Base-by-base conservation (phyloP, 2,329 filamentous ascomycete genomes). In the Sclerotinia trifoliorum region DNA sequence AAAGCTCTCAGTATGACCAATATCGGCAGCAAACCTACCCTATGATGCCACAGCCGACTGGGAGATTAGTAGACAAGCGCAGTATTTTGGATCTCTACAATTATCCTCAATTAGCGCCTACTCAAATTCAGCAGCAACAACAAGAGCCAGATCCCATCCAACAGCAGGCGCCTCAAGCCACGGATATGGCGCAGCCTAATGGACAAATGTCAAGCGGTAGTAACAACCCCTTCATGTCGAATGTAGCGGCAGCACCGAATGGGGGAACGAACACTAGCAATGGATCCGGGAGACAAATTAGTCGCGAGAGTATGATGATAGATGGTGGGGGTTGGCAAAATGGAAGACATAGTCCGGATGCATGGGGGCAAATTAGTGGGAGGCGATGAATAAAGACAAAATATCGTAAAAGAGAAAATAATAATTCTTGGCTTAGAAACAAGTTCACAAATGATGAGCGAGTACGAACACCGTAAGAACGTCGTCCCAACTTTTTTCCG, bases 1-100 rank as follows among this genome's bases (percentile, higher is more conserved):
- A 77, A 39, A 79, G 80, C 61, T 71, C 74, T 69, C 83, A 75
- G 71, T 71, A 71, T 32, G 64, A 70, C 6, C 77, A 77, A 68
- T 75, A 75, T 44, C 79, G 79, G 67, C 80, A 80, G 54, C 76
- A 77, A 65, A 73, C 71, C 0, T 76, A 77, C 65, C 79, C 78
- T 57, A 73, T 78, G 26, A 74, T 84, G 46, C 76, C 80, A 6
- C 79, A 80, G 54, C 80, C 81, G 63, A 80, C 82, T 21, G 80
- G 81, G 54, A 81, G 85, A 44, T 32, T 63, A 13, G 83, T 88
- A 42, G 87, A 93, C 74, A 94, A 91, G 71, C 86, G 86, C 3
- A 89, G 89, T 5, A 94, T 95, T 69, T 82, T 94, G 78, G 89
- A 91, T 7, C 79, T 95, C 15, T 94, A 92, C 68, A 88, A 86